A percentile compares a stretch with the other conserved stretches of the same genome.
These are phyloP conservation scores for Ogataea pilisensis DNA, from an alignment of 805 yeast species.

Conservation along the genomic window DNA sequence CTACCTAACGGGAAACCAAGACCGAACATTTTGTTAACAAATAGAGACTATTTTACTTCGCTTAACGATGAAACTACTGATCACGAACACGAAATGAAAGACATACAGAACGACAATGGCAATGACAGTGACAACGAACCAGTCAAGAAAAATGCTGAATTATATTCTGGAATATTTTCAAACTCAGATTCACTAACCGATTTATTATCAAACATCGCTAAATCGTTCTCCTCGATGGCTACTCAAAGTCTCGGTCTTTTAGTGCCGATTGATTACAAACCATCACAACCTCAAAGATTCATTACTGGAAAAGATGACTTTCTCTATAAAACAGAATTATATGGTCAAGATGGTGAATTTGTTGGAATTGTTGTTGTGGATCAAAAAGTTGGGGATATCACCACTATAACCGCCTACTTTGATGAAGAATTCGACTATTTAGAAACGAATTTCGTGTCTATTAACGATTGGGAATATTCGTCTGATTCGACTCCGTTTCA, in stretches of 20 bases:
- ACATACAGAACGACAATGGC: neutral
- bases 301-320: slow-evolving; percentile 7
- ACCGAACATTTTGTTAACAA: slow-evolving; percentile 8
- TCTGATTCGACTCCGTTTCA: neutral
- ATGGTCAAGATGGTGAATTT: slow-evolving; percentile 12
- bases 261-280: neutral
- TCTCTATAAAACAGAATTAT: slow-evolving; percentile 8
- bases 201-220: slow-evolving; percentile 6
- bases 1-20: neutral
- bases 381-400: slow-evolving; percentile 6
- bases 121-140: neutral
- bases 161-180: neutral
- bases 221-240: slow-evolving; percentile 5
- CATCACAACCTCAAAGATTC: neutral
- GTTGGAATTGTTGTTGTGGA: slow-evolving; percentile 8
- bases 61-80: neutral
- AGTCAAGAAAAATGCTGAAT: neutral
- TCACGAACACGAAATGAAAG: neutral
- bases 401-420: neutral
- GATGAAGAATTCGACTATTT: slow-evolving; percentile 3
- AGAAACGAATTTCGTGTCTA: slow-evolving; percentile 5
- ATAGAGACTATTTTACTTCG: slow-evolving; percentile 1
- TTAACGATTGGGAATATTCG: slow-evolving; percentile 5
- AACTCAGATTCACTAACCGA: neutral
- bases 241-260: neutral